A percentile compares a stretch with the other conserved stretches of the same genome.
These are phyloP conservation scores for Apiospora saccharicola DNA, from an alignment of 2,329 filamentous ascomycete species.

Conservation along the genomic window DNA sequence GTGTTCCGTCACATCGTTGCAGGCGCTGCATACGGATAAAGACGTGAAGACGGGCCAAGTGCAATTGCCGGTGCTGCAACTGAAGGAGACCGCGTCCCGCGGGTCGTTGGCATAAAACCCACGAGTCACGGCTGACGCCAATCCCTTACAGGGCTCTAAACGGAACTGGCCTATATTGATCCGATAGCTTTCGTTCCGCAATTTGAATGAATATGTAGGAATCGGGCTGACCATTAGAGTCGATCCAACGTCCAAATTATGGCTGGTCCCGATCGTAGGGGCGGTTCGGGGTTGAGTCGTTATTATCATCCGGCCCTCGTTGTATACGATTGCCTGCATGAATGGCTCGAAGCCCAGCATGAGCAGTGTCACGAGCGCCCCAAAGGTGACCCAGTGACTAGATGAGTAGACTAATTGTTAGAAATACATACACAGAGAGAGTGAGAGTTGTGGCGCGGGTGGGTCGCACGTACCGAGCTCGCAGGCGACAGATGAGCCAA, in stretches of 20 bases:
- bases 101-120: neutral
- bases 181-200: neutral
- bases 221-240: neutral
- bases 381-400: slow-evolving; percentile 13
- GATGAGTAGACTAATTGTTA: too few relatives aligned
- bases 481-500: neutral
- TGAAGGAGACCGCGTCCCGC: neutral
- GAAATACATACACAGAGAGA: too few relatives aligned
- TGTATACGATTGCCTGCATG: neutral
- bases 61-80: slow-evolving; percentile 8
- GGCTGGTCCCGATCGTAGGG: slow-evolving; percentile 5
- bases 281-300: neutral
- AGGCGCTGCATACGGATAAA: slow-evolving; percentile 6
- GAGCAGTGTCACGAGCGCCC: neutral
- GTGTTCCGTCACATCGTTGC: neutral
- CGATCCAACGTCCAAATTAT: neutral
- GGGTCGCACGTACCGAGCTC: neutral
- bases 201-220: too few relatives aligned
- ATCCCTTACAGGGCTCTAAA: neutral
- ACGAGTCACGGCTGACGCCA: neutral
- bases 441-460: too few relatives aligned
- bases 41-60: neutral
- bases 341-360: slow-evolving; percentile 20
- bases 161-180: too few relatives aligned
- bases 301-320: neutral